phyloP scores from a whole-genome alignment of 2,329 filamentous ascomycete species.

The Diaporthe capsici region DNA sequence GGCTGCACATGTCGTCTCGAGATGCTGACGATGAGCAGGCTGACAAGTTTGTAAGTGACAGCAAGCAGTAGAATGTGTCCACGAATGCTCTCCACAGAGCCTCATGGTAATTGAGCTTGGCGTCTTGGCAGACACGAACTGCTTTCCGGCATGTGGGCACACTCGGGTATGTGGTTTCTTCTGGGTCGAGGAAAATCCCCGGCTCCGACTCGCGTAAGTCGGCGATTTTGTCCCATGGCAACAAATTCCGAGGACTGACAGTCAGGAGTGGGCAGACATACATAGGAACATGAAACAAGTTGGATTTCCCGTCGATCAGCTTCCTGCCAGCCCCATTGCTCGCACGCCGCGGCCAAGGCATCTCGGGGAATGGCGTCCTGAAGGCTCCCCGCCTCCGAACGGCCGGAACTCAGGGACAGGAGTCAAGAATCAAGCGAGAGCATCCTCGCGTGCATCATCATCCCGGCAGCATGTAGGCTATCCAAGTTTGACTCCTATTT shows the following conservation, averaged over 20 bases:
- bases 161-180: background rate
- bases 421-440: background rate
- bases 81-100: background rate
- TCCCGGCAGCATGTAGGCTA: background rate
- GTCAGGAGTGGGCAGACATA: background rate
- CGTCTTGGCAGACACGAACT: slow-evolving; percentile 4
- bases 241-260: background rate
- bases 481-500: background rate
- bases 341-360: slow-evolving; percentile 10
- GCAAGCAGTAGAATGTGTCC: background rate
- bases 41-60: background rate
- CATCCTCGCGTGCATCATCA: background rate
- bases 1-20: background rate
- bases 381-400: background rate
- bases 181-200: slow-evolving; percentile 18
- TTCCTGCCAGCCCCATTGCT: background rate
- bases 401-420: background rate
- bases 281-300: slow-evolving; percentile 7
- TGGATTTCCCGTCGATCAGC: background rate
- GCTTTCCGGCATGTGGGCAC: slow-evolving; percentile 13
- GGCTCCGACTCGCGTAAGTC: slow-evolving; percentile 20
- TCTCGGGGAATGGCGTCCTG: background rate
- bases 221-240: slow-evolving; percentile 11
- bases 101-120: background rate
- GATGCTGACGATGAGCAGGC: background rate